These are phyloP conservation scores for Peronospora farinosa DNA, from an alignment of 352 stramenopile species.

Conservation along the genomic window DNA sequence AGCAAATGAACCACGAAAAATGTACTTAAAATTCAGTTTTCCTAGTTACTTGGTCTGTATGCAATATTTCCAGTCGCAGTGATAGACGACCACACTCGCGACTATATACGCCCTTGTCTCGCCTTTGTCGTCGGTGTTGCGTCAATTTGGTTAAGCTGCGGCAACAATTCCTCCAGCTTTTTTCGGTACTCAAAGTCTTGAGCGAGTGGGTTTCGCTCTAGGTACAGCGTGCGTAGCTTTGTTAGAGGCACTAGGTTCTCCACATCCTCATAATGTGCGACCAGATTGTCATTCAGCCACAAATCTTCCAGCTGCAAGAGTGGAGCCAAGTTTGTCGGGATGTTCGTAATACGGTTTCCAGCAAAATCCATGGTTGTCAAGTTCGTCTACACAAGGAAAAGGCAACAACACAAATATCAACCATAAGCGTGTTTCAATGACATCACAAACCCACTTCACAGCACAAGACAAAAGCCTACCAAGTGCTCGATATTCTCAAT, in stretches of 20 bases:
- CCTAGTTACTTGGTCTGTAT: no score
- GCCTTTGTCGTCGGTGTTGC: constrained; percentile 68
- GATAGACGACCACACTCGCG: not conserved
- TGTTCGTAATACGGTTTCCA: constrained; percentile 74
- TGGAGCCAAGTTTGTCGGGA: constrained; percentile 38
- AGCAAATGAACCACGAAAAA: no score
- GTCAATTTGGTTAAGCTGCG: constrained; percentile 93
- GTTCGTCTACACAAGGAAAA: constrained; percentile 33
- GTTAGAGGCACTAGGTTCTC: constrained; percentile 69
- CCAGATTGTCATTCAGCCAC: constrained; percentile 70
- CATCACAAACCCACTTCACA: not conserved
- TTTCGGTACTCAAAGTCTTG: constrained; percentile 94
- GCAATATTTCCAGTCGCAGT: no score
- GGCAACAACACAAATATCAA: constrained; percentile 1
- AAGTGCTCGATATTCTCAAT: constrained; percentile 72
- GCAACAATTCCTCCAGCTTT: constrained; percentile 84
- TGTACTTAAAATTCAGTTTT: no score
- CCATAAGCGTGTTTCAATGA: not conserved
- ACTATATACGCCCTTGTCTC: constrained; percentile 32
- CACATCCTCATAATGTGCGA: constrained; percentile 56
- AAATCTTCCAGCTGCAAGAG: constrained; percentile 61
- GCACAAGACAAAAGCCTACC: constrained; percentile 29
- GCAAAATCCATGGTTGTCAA: constrained; percentile 68
- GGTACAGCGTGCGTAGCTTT: constrained; percentile 89
- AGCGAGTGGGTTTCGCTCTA: constrained; percentile 94